These are phyloP conservation scores for Pterulicium gracile DNA, from an alignment of 1,284 basidiomycete genomes.

Conservation along the genomic window DNA sequence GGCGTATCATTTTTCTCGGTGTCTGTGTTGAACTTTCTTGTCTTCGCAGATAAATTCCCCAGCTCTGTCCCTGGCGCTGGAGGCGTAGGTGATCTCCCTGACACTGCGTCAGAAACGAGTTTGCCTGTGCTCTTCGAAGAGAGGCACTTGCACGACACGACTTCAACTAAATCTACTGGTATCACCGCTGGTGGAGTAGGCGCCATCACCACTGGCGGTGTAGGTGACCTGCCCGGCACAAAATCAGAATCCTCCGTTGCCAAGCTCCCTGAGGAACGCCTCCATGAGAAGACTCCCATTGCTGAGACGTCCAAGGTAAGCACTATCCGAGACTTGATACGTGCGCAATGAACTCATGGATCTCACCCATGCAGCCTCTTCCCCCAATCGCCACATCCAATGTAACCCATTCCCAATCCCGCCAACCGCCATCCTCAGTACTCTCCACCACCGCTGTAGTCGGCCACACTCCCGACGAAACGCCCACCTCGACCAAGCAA, in stretches of 20 bases:
- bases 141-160: too few species aligned
- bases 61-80: too few species aligned
- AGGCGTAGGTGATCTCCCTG: too few species aligned
- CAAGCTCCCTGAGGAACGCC: constrained; percentile 21
- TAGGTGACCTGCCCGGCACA: constrained; percentile 20
- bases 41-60: too few species aligned
- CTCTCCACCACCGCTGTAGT: neutral
- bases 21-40: too few species aligned
- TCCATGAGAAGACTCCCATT: constrained; percentile 7
- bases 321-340: too few species aligned
- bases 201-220: constrained; percentile 11
- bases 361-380: neutral
- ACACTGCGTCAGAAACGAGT: too few species aligned
- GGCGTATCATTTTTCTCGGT: too few species aligned
- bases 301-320: neutral
- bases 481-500: neutral
- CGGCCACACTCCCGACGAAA: neutral
- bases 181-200: neutral
- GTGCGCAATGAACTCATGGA: too few species aligned
- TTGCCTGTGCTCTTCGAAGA: too few species aligned
- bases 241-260: constrained; percentile 20
- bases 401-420: constrained; percentile 1
- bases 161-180: too few species aligned
- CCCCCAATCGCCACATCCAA: neutral
- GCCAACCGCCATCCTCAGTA: neutral